A percentile compares a stretch with the other conserved stretches of the same genome.
phyloP scores from a whole-genome alignment of 257 asterid species.

The Apocynum venetum region DNA sequence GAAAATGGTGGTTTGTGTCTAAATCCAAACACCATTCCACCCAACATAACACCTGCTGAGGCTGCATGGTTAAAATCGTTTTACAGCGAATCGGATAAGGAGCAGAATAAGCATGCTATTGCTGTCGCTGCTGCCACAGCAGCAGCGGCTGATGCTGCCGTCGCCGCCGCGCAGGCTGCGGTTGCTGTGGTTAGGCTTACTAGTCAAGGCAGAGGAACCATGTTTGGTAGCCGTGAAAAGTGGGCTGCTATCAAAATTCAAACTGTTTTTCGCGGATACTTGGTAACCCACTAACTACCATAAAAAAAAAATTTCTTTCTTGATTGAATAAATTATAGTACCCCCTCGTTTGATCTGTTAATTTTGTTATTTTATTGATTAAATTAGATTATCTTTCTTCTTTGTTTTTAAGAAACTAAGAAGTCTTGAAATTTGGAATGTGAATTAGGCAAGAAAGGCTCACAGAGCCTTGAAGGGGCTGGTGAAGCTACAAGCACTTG shows the following conservation, averaged over 20 bases:
- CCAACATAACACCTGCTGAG: conserved; percentile 72
- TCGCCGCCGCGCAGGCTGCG: conserved; percentile 82
- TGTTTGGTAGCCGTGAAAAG: conserved; percentile 40
- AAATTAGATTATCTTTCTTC: too few relatives aligned
- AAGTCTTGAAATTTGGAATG: background rate
- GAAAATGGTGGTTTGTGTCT: conserved; percentile 31
- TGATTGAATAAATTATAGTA: background rate
- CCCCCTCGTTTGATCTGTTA: background rate
- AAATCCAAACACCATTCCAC: conserved; percentile 56
- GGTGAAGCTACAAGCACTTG: conserved; percentile 75
- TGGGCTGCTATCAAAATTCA: conserved; percentile 72
- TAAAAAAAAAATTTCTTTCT: background rate
- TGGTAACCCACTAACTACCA: conserved; percentile 35
- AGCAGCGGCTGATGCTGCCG: conserved; percentile 81
- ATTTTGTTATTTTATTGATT: background rate
- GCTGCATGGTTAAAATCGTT: conserved; percentile 75
- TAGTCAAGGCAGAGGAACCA: conserved; percentile 46
- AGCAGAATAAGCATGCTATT: conserved; percentile 80
- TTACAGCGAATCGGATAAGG: conserved; percentile 40
- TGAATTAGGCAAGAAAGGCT: conserved; percentile 74
- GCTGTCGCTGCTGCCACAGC: conserved; percentile 95
- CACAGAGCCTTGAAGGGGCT: conserved; percentile 75
- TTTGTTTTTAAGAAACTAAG: background rate
- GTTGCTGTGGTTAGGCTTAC: conserved; percentile 72
- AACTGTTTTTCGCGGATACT: conserved; percentile 56